phyloP scores from a whole-genome alignment of 768 basidiomycete genomes.

The Melanogaster broomeanus region DNA sequence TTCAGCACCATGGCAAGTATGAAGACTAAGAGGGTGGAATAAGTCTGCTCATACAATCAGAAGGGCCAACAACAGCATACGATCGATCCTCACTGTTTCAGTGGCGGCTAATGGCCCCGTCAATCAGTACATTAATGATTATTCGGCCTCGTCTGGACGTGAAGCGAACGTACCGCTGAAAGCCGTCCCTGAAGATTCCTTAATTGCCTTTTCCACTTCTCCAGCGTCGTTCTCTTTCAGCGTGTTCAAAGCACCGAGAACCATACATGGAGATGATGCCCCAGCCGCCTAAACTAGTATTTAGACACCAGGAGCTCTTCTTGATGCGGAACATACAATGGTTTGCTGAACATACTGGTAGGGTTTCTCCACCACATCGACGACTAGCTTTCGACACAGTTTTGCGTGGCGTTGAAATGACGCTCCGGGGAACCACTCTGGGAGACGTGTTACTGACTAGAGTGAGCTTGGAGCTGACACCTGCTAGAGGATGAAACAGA shows the following conservation, averaged over 20 bases:
- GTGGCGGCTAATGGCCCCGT: neutral
- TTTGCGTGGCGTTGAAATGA: constrained; percentile 44
- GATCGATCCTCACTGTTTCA: neutral
- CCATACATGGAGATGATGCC: constrained; percentile 39
- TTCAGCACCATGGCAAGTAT: constrained; percentile 17
- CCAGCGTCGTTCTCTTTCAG: neutral
- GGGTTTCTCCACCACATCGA: constrained; percentile 11
- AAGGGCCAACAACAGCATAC: neutral
- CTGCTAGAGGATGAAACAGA: neutral
- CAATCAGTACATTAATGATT: neutral
- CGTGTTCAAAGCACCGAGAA: constrained; percentile 12
- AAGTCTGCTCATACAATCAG: constrained; percentile 5
- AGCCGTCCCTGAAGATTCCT: constrained; percentile 8
- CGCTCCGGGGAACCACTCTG: constrained; percentile 48
- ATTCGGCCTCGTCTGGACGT: neutral
- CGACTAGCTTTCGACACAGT: constrained; percentile 33
- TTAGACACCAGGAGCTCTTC: neutral
- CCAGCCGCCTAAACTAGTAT: constrained; percentile 27
- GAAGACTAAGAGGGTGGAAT: constrained; percentile 4
- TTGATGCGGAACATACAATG: constrained; percentile 1
- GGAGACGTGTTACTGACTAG: constrained; percentile 41
- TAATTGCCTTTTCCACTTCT: constrained; percentile 1
- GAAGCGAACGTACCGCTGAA: constrained; percentile 4
- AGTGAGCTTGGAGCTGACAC: neutral
- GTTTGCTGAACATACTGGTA: constrained; percentile 5